These are phyloP conservation scores for Phytophthora capsici DNA, from an alignment of 352 stramenopile species.

Conservation along the genomic window DNA sequence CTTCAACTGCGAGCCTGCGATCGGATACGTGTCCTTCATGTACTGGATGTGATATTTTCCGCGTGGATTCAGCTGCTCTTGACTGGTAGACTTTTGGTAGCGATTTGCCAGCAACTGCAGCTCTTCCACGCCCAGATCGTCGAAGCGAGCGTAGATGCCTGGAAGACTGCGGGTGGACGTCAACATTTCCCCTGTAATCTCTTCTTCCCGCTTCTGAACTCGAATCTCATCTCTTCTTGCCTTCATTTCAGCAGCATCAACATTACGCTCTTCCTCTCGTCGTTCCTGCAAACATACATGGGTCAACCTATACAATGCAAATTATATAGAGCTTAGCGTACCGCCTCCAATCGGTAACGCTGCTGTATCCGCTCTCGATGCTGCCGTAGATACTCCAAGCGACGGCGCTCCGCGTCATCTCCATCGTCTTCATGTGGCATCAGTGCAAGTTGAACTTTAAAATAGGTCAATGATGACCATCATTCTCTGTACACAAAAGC, in stretches of 20 bases:
- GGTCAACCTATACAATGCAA: background rate
- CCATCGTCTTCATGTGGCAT: slow-evolving; percentile 34
- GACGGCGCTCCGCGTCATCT: slow-evolving; percentile 39
- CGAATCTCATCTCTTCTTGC: slow-evolving; percentile 36
- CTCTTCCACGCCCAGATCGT: slow-evolving; percentile 44
- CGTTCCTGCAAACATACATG: slow-evolving; percentile 33
- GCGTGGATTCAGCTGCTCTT: slow-evolving; percentile 48
- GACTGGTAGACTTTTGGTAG: slow-evolving; percentile 26
- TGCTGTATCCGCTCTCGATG: slow-evolving; percentile 60
- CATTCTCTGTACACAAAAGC: slow-evolving; percentile 9
- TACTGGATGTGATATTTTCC: slow-evolving; percentile 77
- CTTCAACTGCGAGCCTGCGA: slow-evolving; percentile 72
- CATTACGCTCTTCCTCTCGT: slow-evolving; percentile 36
- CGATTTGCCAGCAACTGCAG: slow-evolving; percentile 57
- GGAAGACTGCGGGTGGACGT: slow-evolving; percentile 14
- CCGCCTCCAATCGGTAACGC: slow-evolving; percentile 64
- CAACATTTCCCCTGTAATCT: slow-evolving; percentile 1
- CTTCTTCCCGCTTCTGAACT: slow-evolving; percentile 5
- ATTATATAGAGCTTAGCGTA: slow-evolving; percentile 16
- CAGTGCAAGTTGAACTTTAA: slow-evolving; percentile 23
- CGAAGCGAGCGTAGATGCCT: slow-evolving; percentile 58
- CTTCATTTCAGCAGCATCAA: slow-evolving; percentile 36
- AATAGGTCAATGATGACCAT: slow-evolving; percentile 21
- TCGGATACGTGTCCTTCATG: slow-evolving; percentile 76
- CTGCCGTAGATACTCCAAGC: slow-evolving; percentile 48